Base-by-base conservation (phyloP, 805 yeast genomes). In the Metschnikowia anglica region DNA sequence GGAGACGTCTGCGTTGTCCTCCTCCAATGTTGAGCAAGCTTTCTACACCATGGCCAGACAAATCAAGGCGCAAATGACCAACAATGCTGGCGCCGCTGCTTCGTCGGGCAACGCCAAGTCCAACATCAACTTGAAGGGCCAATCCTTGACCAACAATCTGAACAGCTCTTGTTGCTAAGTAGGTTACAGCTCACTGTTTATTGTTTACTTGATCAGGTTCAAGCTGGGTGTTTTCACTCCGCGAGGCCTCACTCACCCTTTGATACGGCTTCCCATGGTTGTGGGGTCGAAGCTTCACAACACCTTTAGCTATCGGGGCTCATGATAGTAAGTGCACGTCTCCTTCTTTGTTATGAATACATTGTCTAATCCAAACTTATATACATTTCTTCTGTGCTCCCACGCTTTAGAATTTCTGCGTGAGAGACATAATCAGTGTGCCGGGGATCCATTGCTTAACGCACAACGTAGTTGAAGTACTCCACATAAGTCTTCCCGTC, bases 41-140 rank as follows among this genome's bases (percentile, higher is more conserved):
- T 93, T 93, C 73, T 82, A 88, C 76, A 89, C 97, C 54, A 93
- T 93, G 99, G 96, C 98, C 9, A 85, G 96, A 67, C 97, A 93
- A 67, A 93, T 93, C 64, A 93, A 93, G 76, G 93, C 95, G 52
- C 89, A 89, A 62, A 88, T 93, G 88, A 83, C 91, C 31, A 83
- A 73, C 53, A 69, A 77, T 60, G 78, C 71, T 55, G 76, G 72
- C 46, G 66, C 70, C 10, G 51, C 50, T 24, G 52, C 56, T 17
- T 51, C 56, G 18, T 53, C 60, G 24, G 54, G 55, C 58, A 70
- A 58, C 54, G 77, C 74, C 51, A 83, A 82, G 65, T 77, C 82
- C 35, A 76, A 78, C 56, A 88, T 86, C 49, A 85, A 84, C 65
- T 72, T 85, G 63, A 76, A 80, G 59, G 91, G 91, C 49, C 86